These are phyloP conservation scores for Debaryomyces coudertii DNA, from an alignment of 1,139 yeast genomes.

Conservation along the genomic window DNA sequence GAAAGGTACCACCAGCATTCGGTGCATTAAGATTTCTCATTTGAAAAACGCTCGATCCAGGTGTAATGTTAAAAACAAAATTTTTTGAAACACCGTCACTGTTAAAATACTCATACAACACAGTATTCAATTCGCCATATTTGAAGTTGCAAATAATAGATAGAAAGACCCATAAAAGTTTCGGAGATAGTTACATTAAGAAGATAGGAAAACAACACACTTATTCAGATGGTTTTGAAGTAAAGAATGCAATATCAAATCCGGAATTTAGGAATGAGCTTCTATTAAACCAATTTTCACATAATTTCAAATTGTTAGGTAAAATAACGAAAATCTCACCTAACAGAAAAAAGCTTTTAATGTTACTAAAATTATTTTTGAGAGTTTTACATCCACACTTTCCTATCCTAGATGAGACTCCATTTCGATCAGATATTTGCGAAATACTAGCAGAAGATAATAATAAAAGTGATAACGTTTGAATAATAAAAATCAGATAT, in stretches of 20 bases:
- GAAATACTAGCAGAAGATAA: not conserved
- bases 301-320: not conserved
- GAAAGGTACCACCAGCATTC: not conserved
- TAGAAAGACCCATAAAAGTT: not conserved
- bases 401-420: constrained; percentile 50
- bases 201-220: not conserved
- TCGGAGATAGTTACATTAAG: not conserved
- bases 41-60: not conserved
- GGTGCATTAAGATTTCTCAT: not conserved
- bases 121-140: not conserved
- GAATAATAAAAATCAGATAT: constrained; percentile 20
- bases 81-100: not conserved
- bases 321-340: constrained; percentile 12
- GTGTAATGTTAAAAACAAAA: not conserved
- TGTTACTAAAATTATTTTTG: constrained; percentile 31
- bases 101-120: not conserved
- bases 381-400: constrained; percentile 42
- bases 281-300: too few species aligned
- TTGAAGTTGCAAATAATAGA: not conserved
- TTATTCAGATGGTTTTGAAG: not conserved
- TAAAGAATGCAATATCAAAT: not conserved
- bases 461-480: constrained; percentile 10
- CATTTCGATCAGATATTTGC: constrained; percentile 20
- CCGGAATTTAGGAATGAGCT: too few species aligned
- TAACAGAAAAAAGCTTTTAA: constrained; percentile 8